Percentiles rank a stretch among this genome's conserved stretches.
These are phyloP conservation scores for Ganoderma lingzhi DNA, from an alignment of 1,284 basidiomycete species.

Conservation along the genomic window DNA sequence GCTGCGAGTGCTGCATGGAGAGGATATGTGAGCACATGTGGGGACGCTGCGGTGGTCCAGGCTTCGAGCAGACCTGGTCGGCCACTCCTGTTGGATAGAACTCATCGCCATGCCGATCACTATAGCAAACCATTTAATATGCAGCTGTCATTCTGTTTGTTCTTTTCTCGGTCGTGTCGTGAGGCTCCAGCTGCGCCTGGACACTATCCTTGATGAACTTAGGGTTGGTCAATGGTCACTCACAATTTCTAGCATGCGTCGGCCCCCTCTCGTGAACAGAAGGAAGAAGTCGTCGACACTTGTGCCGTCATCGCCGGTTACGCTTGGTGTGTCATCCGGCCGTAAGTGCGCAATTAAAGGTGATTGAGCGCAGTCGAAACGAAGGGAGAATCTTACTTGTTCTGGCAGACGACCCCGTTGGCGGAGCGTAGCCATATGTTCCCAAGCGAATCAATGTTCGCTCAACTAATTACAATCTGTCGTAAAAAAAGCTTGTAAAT, in stretches of 20 bases:
- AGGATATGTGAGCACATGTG: background rate
- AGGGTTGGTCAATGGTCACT: background rate
- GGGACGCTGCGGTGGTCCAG: background rate
- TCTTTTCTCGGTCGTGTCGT: background rate
- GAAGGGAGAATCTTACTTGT: background rate
- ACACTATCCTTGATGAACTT: background rate
- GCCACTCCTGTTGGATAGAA: conserved; percentile 1
- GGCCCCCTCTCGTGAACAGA: background rate
- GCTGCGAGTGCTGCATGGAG: background rate
- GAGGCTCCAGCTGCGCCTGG: background rate
- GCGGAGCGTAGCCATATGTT: background rate
- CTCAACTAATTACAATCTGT: no score
- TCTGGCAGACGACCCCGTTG: background rate
- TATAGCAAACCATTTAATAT: conserved; percentile 4
- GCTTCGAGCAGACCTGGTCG: background rate
- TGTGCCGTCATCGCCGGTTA: background rate
- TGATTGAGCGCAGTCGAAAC: background rate
- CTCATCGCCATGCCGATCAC: conserved; percentile 4
- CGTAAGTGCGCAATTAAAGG: background rate
- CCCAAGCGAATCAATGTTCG: background rate
- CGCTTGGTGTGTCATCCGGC: background rate
- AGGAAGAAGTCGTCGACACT: background rate
- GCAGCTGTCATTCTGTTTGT: background rate
- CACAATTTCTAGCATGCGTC: background rate
- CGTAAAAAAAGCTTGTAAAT: background rate